These are phyloP conservation scores for Cercospora beticola DNA, from an alignment of 2,329 filamentous ascomycete genomes.

Conservation along the genomic window DNA sequence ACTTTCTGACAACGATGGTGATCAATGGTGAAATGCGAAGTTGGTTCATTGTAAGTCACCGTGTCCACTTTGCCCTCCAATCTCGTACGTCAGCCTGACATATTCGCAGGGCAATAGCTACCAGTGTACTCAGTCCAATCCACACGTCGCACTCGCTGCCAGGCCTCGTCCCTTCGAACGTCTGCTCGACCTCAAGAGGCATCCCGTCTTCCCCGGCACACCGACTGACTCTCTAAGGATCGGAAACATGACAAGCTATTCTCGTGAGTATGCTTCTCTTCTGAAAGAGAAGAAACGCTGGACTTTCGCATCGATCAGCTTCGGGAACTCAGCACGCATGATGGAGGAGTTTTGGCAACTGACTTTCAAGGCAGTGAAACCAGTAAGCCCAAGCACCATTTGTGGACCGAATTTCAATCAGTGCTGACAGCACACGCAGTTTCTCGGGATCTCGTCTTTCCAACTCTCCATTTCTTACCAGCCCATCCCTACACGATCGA, in stretches of 20 bases:
- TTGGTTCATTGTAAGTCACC: not conserved
- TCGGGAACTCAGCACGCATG: slow-evolving; percentile 21
- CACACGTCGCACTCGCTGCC: not conserved
- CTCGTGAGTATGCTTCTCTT: slow-evolving; percentile 6
- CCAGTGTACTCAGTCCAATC: not conserved
- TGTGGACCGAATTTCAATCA: not conserved
- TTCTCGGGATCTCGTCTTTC: not conserved
- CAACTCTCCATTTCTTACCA: not conserved
- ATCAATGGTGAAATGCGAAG: not conserved
- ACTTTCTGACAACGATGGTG: not conserved
- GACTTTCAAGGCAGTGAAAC: slow-evolving; percentile 1
- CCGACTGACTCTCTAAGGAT: not conserved
- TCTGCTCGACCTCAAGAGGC: not conserved
- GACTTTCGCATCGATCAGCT: slow-evolving; percentile 24
- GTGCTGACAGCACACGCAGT: not conserved
- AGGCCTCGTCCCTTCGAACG: not conserved
- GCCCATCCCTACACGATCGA: not conserved
- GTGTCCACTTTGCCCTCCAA: not conserved
- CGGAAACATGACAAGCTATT: not conserved
- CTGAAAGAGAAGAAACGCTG: slow-evolving; percentile 21
- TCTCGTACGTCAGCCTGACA: not conserved
- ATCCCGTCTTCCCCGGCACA: not conserved
- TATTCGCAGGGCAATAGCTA: not conserved
- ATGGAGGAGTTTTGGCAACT: slow-evolving; percentile 25
- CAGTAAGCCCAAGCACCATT: not conserved